phyloP scores from a whole-genome alignment of 148 eudicot genomes.

The Camellia lanceoleosa region DNA sequence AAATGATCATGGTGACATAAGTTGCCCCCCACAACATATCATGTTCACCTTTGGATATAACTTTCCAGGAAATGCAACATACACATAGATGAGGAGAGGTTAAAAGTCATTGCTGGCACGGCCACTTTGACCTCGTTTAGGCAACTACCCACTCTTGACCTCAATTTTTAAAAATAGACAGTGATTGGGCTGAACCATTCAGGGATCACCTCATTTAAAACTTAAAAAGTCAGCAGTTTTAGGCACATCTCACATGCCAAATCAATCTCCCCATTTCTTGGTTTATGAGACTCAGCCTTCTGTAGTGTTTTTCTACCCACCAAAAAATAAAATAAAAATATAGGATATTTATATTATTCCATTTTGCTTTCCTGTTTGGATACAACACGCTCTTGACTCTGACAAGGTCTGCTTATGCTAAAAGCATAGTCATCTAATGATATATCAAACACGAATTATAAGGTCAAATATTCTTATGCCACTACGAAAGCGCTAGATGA shows the following conservation, averaged over 20 bases:
- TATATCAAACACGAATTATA: neutral
- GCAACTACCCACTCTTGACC: conserved; percentile 1
- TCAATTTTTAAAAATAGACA: neutral
- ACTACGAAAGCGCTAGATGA: conserved; percentile 85
- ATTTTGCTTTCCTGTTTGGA: too few relatives aligned
- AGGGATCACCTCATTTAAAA: conserved; percentile 8
- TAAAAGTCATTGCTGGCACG: neutral
- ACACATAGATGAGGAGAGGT: neutral
- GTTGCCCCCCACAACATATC: neutral
- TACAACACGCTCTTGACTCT: too few relatives aligned
- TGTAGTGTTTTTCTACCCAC: neutral
- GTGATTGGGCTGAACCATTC: neutral
- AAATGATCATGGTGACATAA: neutral
- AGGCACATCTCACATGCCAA: neutral
- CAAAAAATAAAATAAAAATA: neutral
- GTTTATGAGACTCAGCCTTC: neutral
- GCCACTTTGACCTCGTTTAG: neutral
- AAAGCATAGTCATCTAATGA: neutral
- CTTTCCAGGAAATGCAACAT: conserved; percentile 6
- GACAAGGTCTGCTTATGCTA: too few relatives aligned
- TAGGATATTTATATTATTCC: neutral
- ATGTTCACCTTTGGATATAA: neutral
- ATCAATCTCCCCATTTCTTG: conserved; percentile 5
- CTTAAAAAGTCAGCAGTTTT: neutral
- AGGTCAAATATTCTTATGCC: conserved; percentile 18